Conservation (phyloP, 2,329 filamentous ascomycete species). For the Hypoxylon sp. region DNA sequence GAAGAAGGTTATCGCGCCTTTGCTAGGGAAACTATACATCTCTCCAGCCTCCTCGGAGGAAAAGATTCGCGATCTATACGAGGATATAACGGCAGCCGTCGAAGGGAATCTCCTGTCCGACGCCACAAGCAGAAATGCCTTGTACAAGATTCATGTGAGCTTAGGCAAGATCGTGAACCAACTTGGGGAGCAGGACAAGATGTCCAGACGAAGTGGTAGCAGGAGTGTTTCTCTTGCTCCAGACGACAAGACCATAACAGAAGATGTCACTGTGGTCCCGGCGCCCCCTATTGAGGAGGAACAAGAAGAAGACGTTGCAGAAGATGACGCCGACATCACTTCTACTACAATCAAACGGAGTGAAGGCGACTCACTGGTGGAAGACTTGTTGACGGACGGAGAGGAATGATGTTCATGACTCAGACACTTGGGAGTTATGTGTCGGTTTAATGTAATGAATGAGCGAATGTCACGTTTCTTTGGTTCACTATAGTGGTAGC, state of each 20-base stretch:
- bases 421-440: conserved; percentile 18
- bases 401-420: conserved; percentile 31
- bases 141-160: conserved; percentile 78
- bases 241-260: conserved; percentile 40
- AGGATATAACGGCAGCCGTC: conserved; percentile 72
- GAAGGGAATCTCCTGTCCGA: conserved; percentile 73
- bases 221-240: conserved; percentile 44
- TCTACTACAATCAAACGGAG: conserved; percentile 21
- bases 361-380: conserved; percentile 42
- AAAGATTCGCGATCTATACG: conserved; percentile 71
- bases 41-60: conserved; percentile 74
- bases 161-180: conserved; percentile 77
- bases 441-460: conserved; percentile 25
- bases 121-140: conserved; percentile 73
- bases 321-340: conserved; percentile 31
- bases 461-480: conserved; percentile 26
- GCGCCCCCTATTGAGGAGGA: conserved; percentile 52
- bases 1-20: conserved; percentile 82
- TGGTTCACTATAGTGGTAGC: background rate
- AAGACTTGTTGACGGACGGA: conserved; percentile 42
- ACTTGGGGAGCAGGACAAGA: conserved; percentile 62
- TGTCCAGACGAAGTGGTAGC: conserved; percentile 44
- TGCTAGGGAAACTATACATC: conserved; percentile 87
- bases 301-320: conserved; percentile 54
- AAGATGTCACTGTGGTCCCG: conserved; percentile 59